Evolutionary conservation across 192 early-diverging fungal genomes (phyloP).

Genomic region (Podila minutissima): DNA sequence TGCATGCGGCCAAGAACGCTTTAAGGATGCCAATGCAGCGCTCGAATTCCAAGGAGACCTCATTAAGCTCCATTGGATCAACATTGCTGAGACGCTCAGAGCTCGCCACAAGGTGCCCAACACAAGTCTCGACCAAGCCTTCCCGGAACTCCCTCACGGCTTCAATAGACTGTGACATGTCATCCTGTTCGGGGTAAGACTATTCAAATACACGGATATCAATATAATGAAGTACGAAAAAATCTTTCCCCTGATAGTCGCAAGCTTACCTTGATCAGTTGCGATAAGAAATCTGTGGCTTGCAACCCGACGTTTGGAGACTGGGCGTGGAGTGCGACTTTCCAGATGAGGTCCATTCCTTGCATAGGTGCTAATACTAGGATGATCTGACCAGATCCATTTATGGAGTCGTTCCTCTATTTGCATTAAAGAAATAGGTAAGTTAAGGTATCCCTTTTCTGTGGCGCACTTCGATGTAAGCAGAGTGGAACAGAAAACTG

Average conservation of each 20-base stretch:
- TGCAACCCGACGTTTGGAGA: constrained; percentile 44
- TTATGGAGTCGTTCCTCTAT: constrained; percentile 6
- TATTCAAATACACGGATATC: neutral
- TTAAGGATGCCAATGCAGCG: constrained; percentile 56
- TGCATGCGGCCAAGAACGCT: constrained; percentile 40
- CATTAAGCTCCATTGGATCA: constrained; percentile 7
- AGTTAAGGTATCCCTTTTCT: neutral
- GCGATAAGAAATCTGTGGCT: constrained; percentile 48
- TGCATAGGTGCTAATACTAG: constrained; percentile 42
- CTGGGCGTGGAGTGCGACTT: constrained; percentile 50
- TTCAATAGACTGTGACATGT: constrained; percentile 14
- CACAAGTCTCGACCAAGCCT: constrained; percentile 53
- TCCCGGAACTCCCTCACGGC: constrained; percentile 43
- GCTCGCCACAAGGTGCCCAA: constrained; percentile 46
- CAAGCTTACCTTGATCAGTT: constrained; percentile 28
- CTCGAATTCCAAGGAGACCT: constrained; percentile 49
- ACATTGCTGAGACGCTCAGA: constrained; percentile 26
- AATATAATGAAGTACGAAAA: too few relatives aligned
- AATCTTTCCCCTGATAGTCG: neutral
- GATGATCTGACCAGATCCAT: constrained; percentile 17
- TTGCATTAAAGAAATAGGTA: neutral
- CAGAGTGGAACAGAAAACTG: neutral
- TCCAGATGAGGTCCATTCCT: constrained; percentile 58
- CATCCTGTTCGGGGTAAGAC: constrained; percentile 31
- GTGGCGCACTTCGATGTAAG: too few relatives aligned